Evolutionary conservation across 331 rosid species (phyloP).

Genomic region (Spiraea crenata): DNA sequence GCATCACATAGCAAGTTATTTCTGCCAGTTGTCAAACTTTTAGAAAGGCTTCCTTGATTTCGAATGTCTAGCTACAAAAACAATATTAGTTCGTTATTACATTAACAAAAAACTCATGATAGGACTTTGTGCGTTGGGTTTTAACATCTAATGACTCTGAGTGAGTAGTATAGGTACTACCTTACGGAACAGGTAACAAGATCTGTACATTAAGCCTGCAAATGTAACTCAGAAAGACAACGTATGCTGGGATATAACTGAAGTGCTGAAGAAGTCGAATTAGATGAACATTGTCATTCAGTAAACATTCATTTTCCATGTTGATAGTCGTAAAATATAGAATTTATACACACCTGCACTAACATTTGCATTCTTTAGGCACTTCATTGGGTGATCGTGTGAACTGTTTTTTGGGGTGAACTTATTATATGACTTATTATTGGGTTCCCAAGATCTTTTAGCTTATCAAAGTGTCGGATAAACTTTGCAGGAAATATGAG

Average conservation of each 20-base stretch:
- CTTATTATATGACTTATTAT: background rate
- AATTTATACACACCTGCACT: background rate
- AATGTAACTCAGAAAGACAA: background rate
- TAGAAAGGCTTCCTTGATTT: background rate
- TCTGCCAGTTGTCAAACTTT: background rate
- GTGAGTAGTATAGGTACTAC: too few relatives aligned
- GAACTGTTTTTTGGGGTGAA: background rate
- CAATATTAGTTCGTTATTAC: background rate
- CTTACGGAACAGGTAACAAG: background rate
- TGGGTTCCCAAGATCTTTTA: background rate
- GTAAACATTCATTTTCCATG: background rate
- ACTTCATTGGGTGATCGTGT: background rate
- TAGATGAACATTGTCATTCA: background rate
- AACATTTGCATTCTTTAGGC: background rate
- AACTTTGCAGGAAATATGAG: conserved; percentile 59
- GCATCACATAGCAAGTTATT: background rate
- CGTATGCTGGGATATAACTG: background rate
- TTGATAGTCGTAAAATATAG: background rate
- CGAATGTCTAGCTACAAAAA: background rate
- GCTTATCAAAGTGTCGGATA: background rate
- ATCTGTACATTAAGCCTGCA: background rate
- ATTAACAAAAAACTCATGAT: background rate
- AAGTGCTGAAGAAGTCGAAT: background rate
- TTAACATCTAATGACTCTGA: too few relatives aligned
- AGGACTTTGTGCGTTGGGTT: background rate